Conservation (phyloP, 2,329 filamentous ascomycete genomes). For the Calonectria pseudoturangicola region DNA sequence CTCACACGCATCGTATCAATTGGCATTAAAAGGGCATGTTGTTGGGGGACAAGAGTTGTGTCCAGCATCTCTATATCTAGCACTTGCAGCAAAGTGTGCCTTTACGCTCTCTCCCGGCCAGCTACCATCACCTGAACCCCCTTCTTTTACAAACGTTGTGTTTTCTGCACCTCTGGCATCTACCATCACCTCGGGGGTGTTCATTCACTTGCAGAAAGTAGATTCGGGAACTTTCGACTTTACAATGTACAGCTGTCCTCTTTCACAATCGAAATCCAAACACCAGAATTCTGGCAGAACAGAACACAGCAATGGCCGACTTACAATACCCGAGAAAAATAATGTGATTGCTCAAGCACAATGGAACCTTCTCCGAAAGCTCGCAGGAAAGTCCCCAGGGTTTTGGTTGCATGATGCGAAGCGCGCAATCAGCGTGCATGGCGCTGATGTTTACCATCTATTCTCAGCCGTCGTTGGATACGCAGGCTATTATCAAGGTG, state of each 20-base stretch:
- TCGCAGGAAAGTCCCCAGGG: background rate
- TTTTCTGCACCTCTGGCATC: background rate
- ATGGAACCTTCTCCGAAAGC: background rate
- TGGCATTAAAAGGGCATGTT: background rate
- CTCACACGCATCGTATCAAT: background rate
- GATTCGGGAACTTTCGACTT: background rate
- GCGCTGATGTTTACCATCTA: background rate
- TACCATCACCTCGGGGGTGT: background rate
- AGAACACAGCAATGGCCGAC: background rate
- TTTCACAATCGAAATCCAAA: background rate
- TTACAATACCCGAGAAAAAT: background rate
- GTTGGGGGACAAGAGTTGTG: background rate
- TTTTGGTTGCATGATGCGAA: background rate
- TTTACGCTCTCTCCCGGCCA: background rate
- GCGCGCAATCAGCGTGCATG: background rate
- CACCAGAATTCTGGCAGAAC: background rate
- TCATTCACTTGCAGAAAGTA: background rate
- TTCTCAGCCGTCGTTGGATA: background rate
- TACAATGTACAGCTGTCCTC: background rate
- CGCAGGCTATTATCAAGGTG: slow-evolving; percentile 1
- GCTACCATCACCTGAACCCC: background rate
- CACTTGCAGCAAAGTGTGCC: background rate
- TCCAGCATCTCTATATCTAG: background rate
- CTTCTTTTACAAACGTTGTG: background rate
- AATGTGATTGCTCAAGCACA: background rate